These are phyloP conservation scores for Lindgomyces ingoldianus DNA, from an alignment of 495 filamentous ascomycete species.

Conservation along the genomic window DNA sequence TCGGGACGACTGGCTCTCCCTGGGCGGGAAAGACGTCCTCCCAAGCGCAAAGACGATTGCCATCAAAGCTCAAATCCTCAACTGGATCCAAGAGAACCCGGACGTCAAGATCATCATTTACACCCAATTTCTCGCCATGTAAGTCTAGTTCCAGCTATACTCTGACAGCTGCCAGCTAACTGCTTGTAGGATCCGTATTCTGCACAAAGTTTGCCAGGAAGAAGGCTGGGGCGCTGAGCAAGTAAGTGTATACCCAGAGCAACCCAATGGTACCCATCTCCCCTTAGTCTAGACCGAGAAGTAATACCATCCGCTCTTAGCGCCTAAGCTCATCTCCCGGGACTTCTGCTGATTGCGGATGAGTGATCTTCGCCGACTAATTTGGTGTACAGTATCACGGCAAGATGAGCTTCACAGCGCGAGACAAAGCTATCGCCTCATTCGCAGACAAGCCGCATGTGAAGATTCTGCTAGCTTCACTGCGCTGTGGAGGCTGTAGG, in stretches of 20 bases:
- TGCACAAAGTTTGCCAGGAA: slow-evolving; percentile 39
- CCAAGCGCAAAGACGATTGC: slow-evolving; percentile 46
- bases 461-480: slow-evolving; percentile 42
- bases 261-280: too few species aligned
- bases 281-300: too few species aligned
- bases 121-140: slow-evolving; percentile 44
- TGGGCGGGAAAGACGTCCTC: slow-evolving; percentile 39
- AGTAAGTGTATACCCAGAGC: slow-evolving; percentile 8
- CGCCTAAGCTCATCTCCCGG: too few species aligned
- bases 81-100: slow-evolving; percentile 43
- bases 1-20: slow-evolving; percentile 41
- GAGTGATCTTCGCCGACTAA: not conserved
- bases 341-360: not conserved
- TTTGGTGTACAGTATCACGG: slow-evolving; percentile 38
- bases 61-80: slow-evolving; percentile 43
- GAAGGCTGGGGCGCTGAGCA: slow-evolving; percentile 37
- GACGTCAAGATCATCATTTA: slow-evolving; percentile 48
- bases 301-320: too few species aligned
- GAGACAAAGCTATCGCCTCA: slow-evolving; percentile 37
- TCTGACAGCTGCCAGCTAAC: not conserved
- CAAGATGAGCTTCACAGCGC: slow-evolving; percentile 34
- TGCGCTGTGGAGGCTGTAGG: slow-evolving; percentile 43
- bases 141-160: not conserved
- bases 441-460: slow-evolving; percentile 37
- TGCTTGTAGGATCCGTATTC: slow-evolving; percentile 35